These are phyloP conservation scores for Fraxinus pennsylvanica DNA, from an alignment of 257 asterid genomes.

Conservation along the genomic window DNA sequence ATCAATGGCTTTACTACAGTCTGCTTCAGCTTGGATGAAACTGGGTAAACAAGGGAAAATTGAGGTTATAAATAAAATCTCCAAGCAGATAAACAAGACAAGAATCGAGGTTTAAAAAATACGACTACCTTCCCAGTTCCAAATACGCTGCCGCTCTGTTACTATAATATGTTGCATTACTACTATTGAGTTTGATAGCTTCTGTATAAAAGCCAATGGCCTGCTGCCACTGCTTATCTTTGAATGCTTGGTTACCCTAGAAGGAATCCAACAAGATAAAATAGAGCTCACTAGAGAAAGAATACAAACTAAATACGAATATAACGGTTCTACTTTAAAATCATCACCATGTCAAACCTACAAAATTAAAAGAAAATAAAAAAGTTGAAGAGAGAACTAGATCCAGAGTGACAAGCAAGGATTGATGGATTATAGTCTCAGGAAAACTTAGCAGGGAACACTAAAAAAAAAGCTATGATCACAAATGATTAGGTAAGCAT, in stretches of 20 bases:
- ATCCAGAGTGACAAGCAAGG: constrained; percentile 21
- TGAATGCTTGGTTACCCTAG: constrained; percentile 94
- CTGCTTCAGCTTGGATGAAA: constrained; percentile 81
- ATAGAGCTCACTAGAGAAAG: constrained; percentile 10
- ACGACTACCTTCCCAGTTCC: constrained; percentile 70
- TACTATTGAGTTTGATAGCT: constrained; percentile 83
- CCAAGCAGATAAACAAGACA: constrained; percentile 5
- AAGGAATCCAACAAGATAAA: neutral
- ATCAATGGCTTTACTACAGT: constrained; percentile 82
- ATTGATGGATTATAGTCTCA: constrained; percentile 7
- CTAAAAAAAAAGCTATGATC: neutral
- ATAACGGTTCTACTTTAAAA: constrained; percentile 15
- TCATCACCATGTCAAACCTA: constrained; percentile 1
- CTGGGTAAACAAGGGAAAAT: constrained; percentile 37
- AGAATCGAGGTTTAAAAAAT: constrained; percentile 1
- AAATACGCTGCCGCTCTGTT: constrained; percentile 95
- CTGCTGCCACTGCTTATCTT: constrained; percentile 85
- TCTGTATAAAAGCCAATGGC: constrained; percentile 87
- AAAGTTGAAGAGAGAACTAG: constrained; percentile 13
- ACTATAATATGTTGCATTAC: constrained; percentile 79
- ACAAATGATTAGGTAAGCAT: neutral
- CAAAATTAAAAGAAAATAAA: neutral
- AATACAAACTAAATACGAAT: constrained; percentile 6
- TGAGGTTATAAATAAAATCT: constrained; percentile 10
- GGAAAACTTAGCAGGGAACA: constrained; percentile 1